phyloP scores from a whole-genome alignment of 2,329 filamentous ascomycete species.

The Fusarium cyanostomum region DNA sequence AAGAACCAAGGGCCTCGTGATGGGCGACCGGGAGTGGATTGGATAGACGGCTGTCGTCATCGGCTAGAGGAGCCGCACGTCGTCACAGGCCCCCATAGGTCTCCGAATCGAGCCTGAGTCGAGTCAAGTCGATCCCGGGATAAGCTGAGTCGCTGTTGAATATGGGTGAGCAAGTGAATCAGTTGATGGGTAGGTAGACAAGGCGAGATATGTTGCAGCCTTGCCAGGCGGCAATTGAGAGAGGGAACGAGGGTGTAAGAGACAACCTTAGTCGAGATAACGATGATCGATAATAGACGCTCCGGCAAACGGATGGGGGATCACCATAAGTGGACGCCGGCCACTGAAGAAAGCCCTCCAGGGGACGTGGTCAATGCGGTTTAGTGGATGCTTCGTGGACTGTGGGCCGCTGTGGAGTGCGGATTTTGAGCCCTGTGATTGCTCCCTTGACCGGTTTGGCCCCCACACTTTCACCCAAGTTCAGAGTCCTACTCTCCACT shows the following conservation, averaged over 20 bases:
- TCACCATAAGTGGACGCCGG: neutral
- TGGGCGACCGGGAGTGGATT: slow-evolving; percentile 37
- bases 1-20: slow-evolving; percentile 41
- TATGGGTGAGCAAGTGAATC: neutral
- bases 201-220: neutral
- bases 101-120: slow-evolving; percentile 9
- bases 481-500: neutral
- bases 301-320: slow-evolving; percentile 22
- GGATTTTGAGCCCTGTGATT: slow-evolving; percentile 1
- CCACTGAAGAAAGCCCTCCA: slow-evolving; percentile 10
- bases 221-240: slow-evolving; percentile 19
- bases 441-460: neutral
- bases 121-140: neutral
- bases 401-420: neutral
- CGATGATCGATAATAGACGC: slow-evolving; percentile 7
- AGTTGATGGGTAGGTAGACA: neutral
- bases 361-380: slow-evolving; percentile 19
- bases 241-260: neutral
- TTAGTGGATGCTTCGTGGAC: slow-evolving; percentile 10
- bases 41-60: slow-evolving; percentile 41
- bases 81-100: slow-evolving; percentile 31
- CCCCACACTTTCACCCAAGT: neutral
- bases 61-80: slow-evolving; percentile 44
- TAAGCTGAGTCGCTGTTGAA: neutral
- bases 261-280: slow-evolving; percentile 15